These are phyloP conservation scores for Syzygium oleosum DNA, from an alignment of 345 rosid species.

Conservation along the genomic window DNA sequence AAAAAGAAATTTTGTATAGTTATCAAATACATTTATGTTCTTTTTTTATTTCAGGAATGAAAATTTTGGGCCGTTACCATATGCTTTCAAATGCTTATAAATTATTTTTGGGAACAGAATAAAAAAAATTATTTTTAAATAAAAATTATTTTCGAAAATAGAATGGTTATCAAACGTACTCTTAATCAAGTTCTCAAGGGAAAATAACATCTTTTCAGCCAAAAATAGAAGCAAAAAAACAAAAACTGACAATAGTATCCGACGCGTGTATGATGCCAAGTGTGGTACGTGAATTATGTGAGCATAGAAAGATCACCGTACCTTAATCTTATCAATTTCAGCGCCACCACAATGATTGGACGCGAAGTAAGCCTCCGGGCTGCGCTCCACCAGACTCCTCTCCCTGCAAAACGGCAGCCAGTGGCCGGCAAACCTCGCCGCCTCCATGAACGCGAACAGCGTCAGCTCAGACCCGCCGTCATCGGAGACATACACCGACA, in stretches of 20 bases:
- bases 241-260: not conserved
- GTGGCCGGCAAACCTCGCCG: slow-evolving; percentile 50
- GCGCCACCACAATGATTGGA: slow-evolving; percentile 7
- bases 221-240: not conserved
- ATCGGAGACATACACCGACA: slow-evolving; percentile 69
- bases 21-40: too few species aligned
- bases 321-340: slow-evolving; percentile 44
- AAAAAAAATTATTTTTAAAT: too few species aligned
- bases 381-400: slow-evolving; percentile 30
- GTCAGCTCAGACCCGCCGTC: slow-evolving; percentile 77
- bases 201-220: not conserved
- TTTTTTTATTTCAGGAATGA: too few species aligned
- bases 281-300: not conserved
- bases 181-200: not conserved
- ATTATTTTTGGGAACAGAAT: too few species aligned
- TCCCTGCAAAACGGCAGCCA: slow-evolving; percentile 71
- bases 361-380: slow-evolving; percentile 48
- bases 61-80: too few species aligned
- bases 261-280: not conserved
- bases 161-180: too few species aligned
- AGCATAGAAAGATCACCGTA: not conserved
- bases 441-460: slow-evolving; percentile 69
- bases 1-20: too few species aligned
- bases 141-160: too few species aligned
- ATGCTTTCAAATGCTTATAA: too few species aligned